Evolutionary conservation across 2,329 filamentous ascomycete species (phyloP).

Genomic region (Aspergillus sp.): DNA sequence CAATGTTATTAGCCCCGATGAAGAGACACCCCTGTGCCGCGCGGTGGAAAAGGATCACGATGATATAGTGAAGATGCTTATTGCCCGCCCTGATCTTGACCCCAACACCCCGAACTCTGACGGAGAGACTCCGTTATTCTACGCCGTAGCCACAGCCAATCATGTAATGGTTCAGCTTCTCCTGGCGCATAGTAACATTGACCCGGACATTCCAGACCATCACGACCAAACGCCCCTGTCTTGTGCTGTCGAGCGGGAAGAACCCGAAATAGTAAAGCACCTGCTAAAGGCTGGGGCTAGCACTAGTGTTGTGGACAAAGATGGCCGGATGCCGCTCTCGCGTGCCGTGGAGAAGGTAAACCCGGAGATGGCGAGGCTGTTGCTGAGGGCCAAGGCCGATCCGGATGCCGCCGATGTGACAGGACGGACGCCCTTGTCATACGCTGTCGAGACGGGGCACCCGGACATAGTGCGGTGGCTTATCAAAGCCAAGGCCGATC

Average conservation of each 20-base stretch:
- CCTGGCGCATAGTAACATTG: constrained; percentile 20
- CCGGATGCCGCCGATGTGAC: constrained; percentile 20
- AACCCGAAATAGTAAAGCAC: constrained; percentile 20
- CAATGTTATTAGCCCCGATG: constrained; percentile 17
- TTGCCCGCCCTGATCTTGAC: constrained; percentile 20
- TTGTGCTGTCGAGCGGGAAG: constrained; percentile 23
- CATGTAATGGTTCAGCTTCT: constrained; percentile 21
- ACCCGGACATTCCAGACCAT: constrained; percentile 21
- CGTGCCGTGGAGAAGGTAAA: constrained; percentile 28
- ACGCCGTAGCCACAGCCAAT: constrained; percentile 22
- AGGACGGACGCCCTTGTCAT: constrained; percentile 21
- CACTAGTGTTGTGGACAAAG: constrained; percentile 20
- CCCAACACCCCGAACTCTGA: constrained; percentile 18
- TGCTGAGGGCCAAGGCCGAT: constrained; percentile 23
- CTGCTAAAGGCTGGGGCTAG: constrained; percentile 23
- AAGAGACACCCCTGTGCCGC: constrained; percentile 23
- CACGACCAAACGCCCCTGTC: constrained; percentile 23
- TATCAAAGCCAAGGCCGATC: constrained; percentile 23
- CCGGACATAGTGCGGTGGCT: constrained; percentile 24
- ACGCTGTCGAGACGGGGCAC: constrained; percentile 24
- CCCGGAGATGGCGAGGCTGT: constrained; percentile 25
- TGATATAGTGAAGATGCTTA: constrained; percentile 20
- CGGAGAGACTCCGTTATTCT: constrained; percentile 24
- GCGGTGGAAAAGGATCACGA: constrained; percentile 22
- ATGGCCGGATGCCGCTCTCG: constrained; percentile 22